These are phyloP conservation scores for Ophiognomonia clavigignenti-juglandacearum DNA, from an alignment of 2,329 filamentous ascomycete species.

Conservation along the genomic window DNA sequence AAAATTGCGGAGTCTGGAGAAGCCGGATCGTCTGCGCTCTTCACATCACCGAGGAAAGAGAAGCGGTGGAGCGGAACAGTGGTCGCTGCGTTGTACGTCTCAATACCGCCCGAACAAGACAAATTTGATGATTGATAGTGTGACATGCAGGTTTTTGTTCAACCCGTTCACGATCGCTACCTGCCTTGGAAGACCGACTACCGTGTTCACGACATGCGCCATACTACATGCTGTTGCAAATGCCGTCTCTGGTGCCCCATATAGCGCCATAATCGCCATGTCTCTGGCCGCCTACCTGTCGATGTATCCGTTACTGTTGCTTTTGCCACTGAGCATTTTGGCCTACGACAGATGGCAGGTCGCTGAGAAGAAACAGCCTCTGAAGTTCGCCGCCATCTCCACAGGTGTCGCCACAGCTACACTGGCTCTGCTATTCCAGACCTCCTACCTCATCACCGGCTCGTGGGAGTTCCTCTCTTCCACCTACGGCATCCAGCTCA, in stretches of 20 bases:
- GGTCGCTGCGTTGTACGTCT: constrained; percentile 72
- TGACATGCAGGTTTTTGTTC: constrained; percentile 68
- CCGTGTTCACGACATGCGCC: constrained; percentile 82
- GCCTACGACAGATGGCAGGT: constrained; percentile 61
- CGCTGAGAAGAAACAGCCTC: constrained; percentile 3
- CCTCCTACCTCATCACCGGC: constrained; percentile 69
- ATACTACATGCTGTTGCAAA: constrained; percentile 79
- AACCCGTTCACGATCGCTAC: constrained; percentile 92
- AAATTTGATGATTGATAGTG: constrained; percentile 7
- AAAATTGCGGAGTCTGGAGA: constrained; percentile 79
- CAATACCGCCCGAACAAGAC: neutral
- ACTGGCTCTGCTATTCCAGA: constrained; percentile 57
- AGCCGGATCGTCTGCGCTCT: constrained; percentile 67
- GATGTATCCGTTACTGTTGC: constrained; percentile 83
- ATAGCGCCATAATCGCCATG: constrained; percentile 77
- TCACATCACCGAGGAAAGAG: constrained; percentile 71
- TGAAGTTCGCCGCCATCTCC: constrained; percentile 53
- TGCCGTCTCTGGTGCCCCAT: constrained; percentile 67
- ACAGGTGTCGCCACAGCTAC: constrained; percentile 48
- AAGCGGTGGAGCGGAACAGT: constrained; percentile 70
- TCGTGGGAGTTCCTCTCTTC: constrained; percentile 86
- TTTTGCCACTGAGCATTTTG: constrained; percentile 76
- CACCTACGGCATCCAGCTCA: constrained; percentile 89
- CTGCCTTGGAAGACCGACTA: constrained; percentile 84
- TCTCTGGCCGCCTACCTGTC: constrained; percentile 87